phyloP scores from a whole-genome alignment of 768 basidiomycete genomes.

The Kwoniella sp. region DNA sequence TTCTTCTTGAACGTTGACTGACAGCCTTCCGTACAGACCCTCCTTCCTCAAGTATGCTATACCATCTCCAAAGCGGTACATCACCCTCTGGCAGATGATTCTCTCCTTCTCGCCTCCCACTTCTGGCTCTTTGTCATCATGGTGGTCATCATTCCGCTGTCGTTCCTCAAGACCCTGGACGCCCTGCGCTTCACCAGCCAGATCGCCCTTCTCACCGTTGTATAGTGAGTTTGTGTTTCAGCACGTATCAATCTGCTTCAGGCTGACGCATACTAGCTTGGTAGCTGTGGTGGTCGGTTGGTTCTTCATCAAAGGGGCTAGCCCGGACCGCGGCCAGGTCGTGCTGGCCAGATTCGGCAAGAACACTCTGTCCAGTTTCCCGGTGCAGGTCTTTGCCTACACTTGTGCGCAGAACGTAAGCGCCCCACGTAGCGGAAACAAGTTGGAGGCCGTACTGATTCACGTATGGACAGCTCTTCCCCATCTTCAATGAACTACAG shows the following conservation, averaged over 20 bases:
- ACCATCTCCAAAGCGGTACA: slow-evolving; percentile 76
- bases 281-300: slow-evolving; percentile 49
- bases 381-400: slow-evolving; percentile 60
- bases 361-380: slow-evolving; percentile 60
- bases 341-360: slow-evolving; percentile 37
- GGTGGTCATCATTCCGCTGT: slow-evolving; percentile 66
- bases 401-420: slow-evolving; percentile 29
- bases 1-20: neutral
- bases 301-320: slow-evolving; percentile 41
- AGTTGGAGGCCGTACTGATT: no score
- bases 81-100: slow-evolving; percentile 54
- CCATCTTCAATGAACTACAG: slow-evolving; percentile 85
- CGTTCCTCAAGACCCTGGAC: slow-evolving; percentile 76
- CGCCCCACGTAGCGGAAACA: neutral
- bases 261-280: slow-evolving; percentile 26
- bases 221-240: slow-evolving; percentile 54
- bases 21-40: slow-evolving; percentile 56
- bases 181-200: slow-evolving; percentile 87
- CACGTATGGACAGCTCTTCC: slow-evolving; percentile 92
- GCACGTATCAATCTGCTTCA: neutral
- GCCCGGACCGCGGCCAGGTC: slow-evolving; percentile 40
- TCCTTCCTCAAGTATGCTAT: slow-evolving; percentile 84
- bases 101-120: slow-evolving; percentile 55
- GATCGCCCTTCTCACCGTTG: slow-evolving; percentile 81
- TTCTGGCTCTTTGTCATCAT: slow-evolving; percentile 79